phyloP scores from a whole-genome alignment of 2,329 filamentous ascomycete species.

The Parasarocladium wereldwijsianum region DNA sequence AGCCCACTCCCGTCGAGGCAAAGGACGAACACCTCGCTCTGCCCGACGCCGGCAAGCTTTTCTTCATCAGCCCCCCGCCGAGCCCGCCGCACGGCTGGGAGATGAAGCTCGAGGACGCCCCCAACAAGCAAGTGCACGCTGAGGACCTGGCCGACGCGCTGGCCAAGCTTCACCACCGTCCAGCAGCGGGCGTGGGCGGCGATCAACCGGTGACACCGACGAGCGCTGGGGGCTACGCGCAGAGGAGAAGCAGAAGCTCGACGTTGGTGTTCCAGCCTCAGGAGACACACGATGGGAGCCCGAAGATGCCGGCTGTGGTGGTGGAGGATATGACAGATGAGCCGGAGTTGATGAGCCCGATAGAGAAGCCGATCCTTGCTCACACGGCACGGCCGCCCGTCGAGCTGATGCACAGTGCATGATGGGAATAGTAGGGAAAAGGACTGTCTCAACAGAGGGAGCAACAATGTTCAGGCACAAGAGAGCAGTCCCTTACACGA shows the following conservation, averaged over 20 bases:
- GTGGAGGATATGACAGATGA: conserved; percentile 54
- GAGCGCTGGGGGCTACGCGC: conserved; percentile 15
- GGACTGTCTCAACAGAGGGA: background rate
- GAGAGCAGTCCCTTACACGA: too few relatives aligned
- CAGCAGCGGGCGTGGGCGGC: conserved; percentile 14
- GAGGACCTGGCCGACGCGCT: conserved; percentile 54
- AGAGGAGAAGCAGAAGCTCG: conserved; percentile 41
- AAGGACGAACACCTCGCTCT: conserved; percentile 46
- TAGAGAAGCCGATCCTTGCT: conserved; percentile 35
- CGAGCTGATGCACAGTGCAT: conserved; percentile 42
- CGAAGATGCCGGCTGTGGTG: conserved; percentile 47
- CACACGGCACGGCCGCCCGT: conserved; percentile 50
- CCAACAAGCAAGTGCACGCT: conserved; percentile 55
- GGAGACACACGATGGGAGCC: conserved; percentile 37
- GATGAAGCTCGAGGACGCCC: conserved; percentile 51
- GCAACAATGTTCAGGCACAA: background rate
- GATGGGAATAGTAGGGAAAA: too few relatives aligned
- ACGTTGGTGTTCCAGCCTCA: conserved; percentile 51
- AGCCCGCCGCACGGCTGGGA: conserved; percentile 57
- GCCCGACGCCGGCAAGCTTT: conserved; percentile 54
- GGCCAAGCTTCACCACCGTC: conserved; percentile 40
- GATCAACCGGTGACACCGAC: conserved; percentile 14
- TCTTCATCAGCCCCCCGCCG: conserved; percentile 58
- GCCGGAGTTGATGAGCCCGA: conserved; percentile 27
- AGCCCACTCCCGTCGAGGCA: conserved; percentile 40